Evolutionary conservation across 768 basidiomycete genomes (phyloP), one percentile per base, ranked within the genome.

Genomic region (Pulveroboletus frians): DNA sequence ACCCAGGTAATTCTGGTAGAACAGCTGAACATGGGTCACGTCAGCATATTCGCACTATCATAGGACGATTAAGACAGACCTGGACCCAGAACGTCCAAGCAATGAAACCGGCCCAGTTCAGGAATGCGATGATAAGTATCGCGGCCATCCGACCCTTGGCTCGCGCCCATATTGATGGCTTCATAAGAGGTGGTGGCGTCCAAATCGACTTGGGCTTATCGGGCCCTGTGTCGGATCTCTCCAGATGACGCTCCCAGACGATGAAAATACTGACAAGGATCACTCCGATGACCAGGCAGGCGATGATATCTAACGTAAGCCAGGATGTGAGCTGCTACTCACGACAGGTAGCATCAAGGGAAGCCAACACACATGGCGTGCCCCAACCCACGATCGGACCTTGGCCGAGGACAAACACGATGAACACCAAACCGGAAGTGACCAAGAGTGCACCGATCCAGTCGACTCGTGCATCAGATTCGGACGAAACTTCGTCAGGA

Each of bases 321-420:
- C 30, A 55, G 34, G 4, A 36, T 45, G 46, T 38, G 34, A 53
- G 64, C n/a, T 36, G 66, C 65, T 64, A 21, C 60, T 57, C 18
- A 17, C 34, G 30, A 39, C 6, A 34, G 34, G 43, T 13, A 38
- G 23, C 23, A 26, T 26, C 23, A 26, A 26, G 23, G 21, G 18
- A 35, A 15, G 21, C 26, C 23, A 15, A 49, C 54, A 14, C 13
- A 83, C 80, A 80, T 5, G 70, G 55, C 4, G 83, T 83, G 9
- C 63, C 68, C 86, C 86, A 91, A 9, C 79, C 76, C 4, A 80
- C 84, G 15, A 73, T 67, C n/a, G 74, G 74, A 6, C 81, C 87
- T 53, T 87, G 79, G 41, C 83, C 80, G 4, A 93, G 75, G 0
- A 83, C 81, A 56, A 90, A 92, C 8, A 84, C 74, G 52, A 92